phyloP scores from a whole-genome alignment of 352 stramenopile genomes.

The Phytopythium kandeliae region DNA sequence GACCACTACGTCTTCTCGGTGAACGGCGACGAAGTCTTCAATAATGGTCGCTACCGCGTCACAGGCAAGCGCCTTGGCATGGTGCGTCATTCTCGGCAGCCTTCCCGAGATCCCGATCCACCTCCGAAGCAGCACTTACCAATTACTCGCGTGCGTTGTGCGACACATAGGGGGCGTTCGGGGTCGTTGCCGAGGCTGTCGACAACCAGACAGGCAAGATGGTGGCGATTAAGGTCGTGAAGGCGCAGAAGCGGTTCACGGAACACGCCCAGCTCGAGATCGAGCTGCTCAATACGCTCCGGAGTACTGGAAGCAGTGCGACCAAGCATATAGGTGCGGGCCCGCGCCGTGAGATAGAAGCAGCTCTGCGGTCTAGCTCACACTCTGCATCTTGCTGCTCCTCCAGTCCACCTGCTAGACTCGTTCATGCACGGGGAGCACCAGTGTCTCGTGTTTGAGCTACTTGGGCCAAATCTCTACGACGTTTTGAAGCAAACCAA shows the following conservation, averaged over 20 bases:
- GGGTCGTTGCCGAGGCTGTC: conserved; percentile 72
- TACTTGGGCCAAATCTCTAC: conserved; percentile 96
- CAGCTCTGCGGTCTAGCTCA: no score
- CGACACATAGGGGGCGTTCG: conserved; percentile 66
- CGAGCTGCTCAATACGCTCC: conserved; percentile 90
- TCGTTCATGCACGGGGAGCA: conserved; percentile 96
- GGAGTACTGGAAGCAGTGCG: conserved; percentile 57
- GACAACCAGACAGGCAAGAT: conserved; percentile 72
- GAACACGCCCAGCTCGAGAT: conserved; percentile 98
- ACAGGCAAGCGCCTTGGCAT: conserved; percentile 60
- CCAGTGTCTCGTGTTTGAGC: conserved; percentile 98
- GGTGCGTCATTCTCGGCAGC: conserved; percentile 23
- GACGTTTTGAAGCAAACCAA: conserved; percentile 94
- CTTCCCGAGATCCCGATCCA: background rate
- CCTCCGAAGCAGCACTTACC: conserved; percentile 5
- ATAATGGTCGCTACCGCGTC: conserved; percentile 74
- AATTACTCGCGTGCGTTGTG: background rate
- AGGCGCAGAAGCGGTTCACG: conserved; percentile 97
- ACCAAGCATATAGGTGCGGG: conserved; percentile 91
- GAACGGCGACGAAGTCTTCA: conserved; percentile 61
- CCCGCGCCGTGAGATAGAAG: no score
- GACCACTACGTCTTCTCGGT: conserved; percentile 56
- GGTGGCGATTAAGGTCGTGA: conserved; percentile 99
- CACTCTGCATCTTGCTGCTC: no score
- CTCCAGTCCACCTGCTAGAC: conserved; percentile 88